These are phyloP conservation scores for Lepiota brunneoincarnata DNA, from an alignment of 768 basidiomycete species.

Conservation along the genomic window DNA sequence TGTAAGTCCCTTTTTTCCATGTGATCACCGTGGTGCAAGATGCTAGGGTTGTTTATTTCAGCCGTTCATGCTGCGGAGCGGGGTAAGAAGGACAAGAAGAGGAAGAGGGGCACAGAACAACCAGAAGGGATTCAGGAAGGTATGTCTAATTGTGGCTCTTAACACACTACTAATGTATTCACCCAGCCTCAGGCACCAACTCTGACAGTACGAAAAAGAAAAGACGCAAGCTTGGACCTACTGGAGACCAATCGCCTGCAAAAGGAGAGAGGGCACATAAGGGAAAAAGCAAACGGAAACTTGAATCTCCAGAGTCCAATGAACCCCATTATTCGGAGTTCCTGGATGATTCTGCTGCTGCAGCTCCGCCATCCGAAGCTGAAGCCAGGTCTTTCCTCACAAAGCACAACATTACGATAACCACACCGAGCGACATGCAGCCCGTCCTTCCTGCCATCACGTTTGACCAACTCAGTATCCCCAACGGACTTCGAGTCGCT, in stretches of 20 bases:
- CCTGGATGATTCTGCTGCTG: slow-evolving; percentile 15
- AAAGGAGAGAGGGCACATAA: slow-evolving; percentile 24
- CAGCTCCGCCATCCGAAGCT: slow-evolving; percentile 33
- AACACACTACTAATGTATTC: neutral
- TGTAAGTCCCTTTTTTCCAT: too few species aligned
- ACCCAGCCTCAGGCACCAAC: neutral
- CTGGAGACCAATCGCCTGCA: neutral
- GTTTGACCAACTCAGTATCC: slow-evolving; percentile 72
- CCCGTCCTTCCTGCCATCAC: slow-evolving; percentile 64
- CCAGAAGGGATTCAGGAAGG: slow-evolving; percentile 5
- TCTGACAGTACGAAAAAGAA: neutral
- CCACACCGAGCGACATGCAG: slow-evolving; percentile 42
- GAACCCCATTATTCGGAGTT: slow-evolving; percentile 17
- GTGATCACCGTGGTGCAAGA: neutral
- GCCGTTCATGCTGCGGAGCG: slow-evolving; percentile 1
- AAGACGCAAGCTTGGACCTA: neutral
- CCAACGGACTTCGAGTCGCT: slow-evolving; percentile 54
- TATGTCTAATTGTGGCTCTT: neutral
- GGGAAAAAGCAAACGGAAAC: slow-evolving; percentile 41
- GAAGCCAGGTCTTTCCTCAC: slow-evolving; percentile 57
- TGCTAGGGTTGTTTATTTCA: neutral
- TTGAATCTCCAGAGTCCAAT: slow-evolving; percentile 23
- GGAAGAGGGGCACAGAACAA: neutral
- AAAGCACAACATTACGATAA: slow-evolving; percentile 74
- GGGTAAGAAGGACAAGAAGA: slow-evolving; percentile 15